phyloP scores from a whole-genome alignment of 108 stramenopile genomes.

The Hondaea fermentalgiana region DNA sequence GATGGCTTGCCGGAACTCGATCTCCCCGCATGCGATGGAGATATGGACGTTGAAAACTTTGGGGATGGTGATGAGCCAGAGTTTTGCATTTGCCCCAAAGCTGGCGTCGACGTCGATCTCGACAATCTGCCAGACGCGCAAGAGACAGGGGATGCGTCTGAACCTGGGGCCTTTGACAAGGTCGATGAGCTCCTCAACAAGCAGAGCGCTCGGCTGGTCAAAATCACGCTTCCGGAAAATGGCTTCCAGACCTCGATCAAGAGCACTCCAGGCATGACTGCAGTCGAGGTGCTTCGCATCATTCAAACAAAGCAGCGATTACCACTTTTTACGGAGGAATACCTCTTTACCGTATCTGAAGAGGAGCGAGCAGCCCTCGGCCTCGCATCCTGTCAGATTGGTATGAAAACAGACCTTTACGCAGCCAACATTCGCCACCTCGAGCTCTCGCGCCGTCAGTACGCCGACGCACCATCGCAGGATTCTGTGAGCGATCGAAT shows the following conservation, averaged over 20 bases:
- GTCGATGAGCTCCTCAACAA: background rate
- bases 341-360: background rate
- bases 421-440: background rate
- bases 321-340: background rate
- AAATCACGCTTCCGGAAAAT: background rate
- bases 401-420: background rate
- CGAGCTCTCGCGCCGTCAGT: background rate
- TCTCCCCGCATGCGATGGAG: conserved; percentile 26
- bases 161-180: background rate
- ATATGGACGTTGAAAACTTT: background rate
- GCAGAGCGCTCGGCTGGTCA: background rate
- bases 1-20: conserved; percentile 28
- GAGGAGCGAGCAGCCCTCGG: background rate
- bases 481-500: background rate
- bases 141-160: too few relatives aligned
- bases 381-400: background rate
- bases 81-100: background rate
- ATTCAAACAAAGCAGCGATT: background rate
- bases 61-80: background rate
- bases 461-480: background rate
- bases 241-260: background rate
- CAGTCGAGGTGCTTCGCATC: background rate
- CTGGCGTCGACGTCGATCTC: background rate
- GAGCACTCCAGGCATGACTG: background rate
- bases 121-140: background rate